A percentile compares a stretch with the other conserved stretches of the same genome.
Evolutionary conservation across 176 grass and related monocot genomes (phyloP).

Genomic region (Pharus latifolius): DNA sequence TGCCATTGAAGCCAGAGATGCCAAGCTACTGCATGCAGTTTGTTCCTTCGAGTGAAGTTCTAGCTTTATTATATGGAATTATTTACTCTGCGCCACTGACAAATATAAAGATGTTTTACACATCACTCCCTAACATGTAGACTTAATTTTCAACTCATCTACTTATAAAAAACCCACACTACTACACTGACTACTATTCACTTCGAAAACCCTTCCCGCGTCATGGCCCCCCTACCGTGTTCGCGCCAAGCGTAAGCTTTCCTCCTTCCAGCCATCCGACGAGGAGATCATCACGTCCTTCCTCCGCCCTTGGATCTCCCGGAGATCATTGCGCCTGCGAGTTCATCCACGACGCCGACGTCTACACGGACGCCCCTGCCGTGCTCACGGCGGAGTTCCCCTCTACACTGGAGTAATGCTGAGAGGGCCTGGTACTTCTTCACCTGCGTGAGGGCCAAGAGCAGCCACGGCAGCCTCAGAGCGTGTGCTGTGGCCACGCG

Average conservation of each 20-base stretch:
- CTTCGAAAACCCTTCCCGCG: too few relatives aligned
- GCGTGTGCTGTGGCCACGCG: slow-evolving; percentile 12
- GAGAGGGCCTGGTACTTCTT: slow-evolving; percentile 37
- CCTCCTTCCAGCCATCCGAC: slow-evolving; percentile 28
- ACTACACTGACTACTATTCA: too few relatives aligned
- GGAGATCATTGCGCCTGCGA: background rate
- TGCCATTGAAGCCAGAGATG: too few relatives aligned
- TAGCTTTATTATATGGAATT: too few relatives aligned
- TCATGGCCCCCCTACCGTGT: slow-evolving; percentile 5
- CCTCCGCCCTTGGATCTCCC: slow-evolving; percentile 22
- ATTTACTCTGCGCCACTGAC: too few relatives aligned
- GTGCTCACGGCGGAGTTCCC: slow-evolving; percentile 1
- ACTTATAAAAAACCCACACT: too few relatives aligned
- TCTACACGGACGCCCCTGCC: slow-evolving; percentile 30
- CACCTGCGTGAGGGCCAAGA: slow-evolving; percentile 14
- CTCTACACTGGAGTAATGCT: slow-evolving; percentile 19
- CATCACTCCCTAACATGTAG: too few relatives aligned
- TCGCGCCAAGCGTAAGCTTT: background rate
- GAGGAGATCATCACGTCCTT: slow-evolving; percentile 16
- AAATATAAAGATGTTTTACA: too few relatives aligned
- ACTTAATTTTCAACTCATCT: too few relatives aligned
- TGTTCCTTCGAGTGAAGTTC: too few relatives aligned
- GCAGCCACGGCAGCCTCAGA: slow-evolving; percentile 18
- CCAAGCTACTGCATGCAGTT: too few relatives aligned
- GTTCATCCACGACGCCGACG: slow-evolving; percentile 37